A percentile compares a stretch with the other conserved stretches of the same genome.
Conservation (phyloP, 495 filamentous ascomycete species). For the Tuber brumale region DNA sequence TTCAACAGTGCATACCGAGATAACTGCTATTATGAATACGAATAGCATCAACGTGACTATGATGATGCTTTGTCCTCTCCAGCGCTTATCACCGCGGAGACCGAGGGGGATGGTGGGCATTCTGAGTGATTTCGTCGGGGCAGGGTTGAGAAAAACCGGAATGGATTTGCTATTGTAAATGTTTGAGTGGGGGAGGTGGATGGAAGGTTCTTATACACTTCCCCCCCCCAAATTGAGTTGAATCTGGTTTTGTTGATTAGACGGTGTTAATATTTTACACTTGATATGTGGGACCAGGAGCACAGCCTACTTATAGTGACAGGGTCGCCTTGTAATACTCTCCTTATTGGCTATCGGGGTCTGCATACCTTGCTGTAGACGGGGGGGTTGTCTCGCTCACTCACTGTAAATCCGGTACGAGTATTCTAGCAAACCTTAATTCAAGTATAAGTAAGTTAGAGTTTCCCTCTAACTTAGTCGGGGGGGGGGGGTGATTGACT, state of each 20-base stretch:
- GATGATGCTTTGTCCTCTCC: background rate
- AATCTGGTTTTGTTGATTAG: background rate
- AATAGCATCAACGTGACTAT: background rate
- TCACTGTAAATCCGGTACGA: background rate
- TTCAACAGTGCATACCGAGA: background rate
- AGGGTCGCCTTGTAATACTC: background rate
- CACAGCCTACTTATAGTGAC: background rate
- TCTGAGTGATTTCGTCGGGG: background rate
- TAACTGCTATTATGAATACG: background rate
- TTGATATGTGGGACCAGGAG: background rate
- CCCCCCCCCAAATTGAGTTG: background rate
- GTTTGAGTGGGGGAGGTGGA: background rate
- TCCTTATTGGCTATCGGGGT: background rate
- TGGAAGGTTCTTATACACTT: background rate
- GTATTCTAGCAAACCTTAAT: background rate
- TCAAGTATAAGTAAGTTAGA: background rate
- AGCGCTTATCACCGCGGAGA: background rate
- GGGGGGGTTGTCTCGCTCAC: background rate
- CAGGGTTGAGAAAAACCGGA: background rate
- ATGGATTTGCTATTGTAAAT: background rate
- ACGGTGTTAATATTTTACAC: conserved; percentile 1
- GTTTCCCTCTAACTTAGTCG: background rate
- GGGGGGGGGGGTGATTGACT: background rate
- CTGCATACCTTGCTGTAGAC: background rate
- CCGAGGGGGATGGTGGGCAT: background rate